These are phyloP conservation scores for Auriculariales sp. DNA, from an alignment of 768 basidiomycete species.

Conservation along the genomic window DNA sequence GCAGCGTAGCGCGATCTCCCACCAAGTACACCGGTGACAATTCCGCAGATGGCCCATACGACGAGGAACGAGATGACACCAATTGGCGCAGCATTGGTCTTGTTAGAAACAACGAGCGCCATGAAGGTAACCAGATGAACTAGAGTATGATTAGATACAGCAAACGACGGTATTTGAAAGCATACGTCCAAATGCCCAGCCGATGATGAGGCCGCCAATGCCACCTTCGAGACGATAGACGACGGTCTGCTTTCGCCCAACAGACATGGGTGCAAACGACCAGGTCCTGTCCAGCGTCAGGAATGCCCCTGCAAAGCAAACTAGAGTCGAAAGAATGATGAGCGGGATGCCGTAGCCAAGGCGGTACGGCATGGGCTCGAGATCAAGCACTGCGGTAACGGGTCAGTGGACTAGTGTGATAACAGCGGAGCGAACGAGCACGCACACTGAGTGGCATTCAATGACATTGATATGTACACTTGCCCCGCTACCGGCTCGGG, in stretches of 20 bases:
- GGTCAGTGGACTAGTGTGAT: no score
- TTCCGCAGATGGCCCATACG: slow-evolving; percentile 40
- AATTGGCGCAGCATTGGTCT: slow-evolving; percentile 28
- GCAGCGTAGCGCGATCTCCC: slow-evolving; percentile 42
- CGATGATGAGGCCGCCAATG: slow-evolving; percentile 42
- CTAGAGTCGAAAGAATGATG: slow-evolving; percentile 38
- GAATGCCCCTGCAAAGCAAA: slow-evolving; percentile 58
- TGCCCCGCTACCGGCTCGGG: no score
- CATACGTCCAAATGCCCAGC: slow-evolving; percentile 45
- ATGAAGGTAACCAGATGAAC: slow-evolving; percentile 50
- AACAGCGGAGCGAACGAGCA: no score
- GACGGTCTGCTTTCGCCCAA: slow-evolving; percentile 15
- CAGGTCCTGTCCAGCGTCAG: slow-evolving; percentile 56
- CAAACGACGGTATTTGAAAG: slow-evolving; percentile 3
- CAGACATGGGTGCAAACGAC: slow-evolving; percentile 34
- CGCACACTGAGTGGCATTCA: no score
- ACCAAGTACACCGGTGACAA: slow-evolving; percentile 32
- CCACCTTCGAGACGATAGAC: slow-evolving; percentile 41
- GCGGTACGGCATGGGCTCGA: slow-evolving; percentile 20
- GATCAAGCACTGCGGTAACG: neutral
- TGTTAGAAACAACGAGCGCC: slow-evolving; percentile 38
- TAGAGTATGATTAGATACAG: slow-evolving; percentile 13
- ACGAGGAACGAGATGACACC: slow-evolving; percentile 39
- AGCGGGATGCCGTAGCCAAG: slow-evolving; percentile 48
- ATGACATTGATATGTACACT: no score